Percentiles rank a stretch among this genome's conserved stretches.
Evolutionary conservation across 1,139 yeast species (phyloP).

Genomic region (Eremothecium cymbalariae): DNA sequence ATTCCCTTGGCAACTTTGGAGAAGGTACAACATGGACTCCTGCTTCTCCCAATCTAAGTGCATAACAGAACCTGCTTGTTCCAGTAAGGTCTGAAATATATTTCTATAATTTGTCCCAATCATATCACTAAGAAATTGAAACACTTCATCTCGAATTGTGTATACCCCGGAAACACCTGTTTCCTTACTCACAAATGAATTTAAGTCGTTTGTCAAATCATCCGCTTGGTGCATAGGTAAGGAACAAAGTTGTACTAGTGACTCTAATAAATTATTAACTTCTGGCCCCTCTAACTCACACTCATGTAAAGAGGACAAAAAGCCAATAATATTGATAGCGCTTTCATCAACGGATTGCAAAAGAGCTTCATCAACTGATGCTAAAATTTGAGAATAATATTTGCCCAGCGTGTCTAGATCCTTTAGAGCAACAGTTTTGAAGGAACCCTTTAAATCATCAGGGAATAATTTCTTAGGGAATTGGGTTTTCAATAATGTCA

Average conservation of each 20-base stretch:
- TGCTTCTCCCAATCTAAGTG: constrained; percentile 23
- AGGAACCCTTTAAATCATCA: constrained; percentile 7
- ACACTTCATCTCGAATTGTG: constrained; percentile 43
- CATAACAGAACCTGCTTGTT: constrained; percentile 5
- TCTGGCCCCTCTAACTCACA: constrained; percentile 13
- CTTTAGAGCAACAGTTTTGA: constrained; percentile 16
- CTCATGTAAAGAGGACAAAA: constrained; percentile 24
- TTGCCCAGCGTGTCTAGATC: constrained; percentile 19
- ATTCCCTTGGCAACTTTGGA: constrained; percentile 22
- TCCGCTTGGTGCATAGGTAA: constrained; percentile 31
- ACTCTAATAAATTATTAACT: constrained; percentile 10
- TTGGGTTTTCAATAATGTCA: constrained; percentile 28
- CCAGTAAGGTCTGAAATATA: neutral
- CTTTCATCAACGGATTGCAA: constrained; percentile 28
- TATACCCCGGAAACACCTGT: constrained; percentile 50
- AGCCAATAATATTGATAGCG: constrained; percentile 28
- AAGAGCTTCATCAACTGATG: constrained; percentile 11
- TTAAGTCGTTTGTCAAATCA: constrained; percentile 47
- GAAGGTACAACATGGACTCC: constrained; percentile 31
- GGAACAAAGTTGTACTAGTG: constrained; percentile 17
- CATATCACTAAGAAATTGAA: constrained; percentile 8
- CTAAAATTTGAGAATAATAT: constrained; percentile 7
- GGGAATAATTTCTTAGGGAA: constrained; percentile 29
- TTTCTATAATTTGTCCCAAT: neutral
- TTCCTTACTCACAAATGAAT: constrained; percentile 62